Evolutionary conservation across 176 grass and related monocot genomes (phyloP).

Genomic region (Rhynchospora tenuis): DNA sequence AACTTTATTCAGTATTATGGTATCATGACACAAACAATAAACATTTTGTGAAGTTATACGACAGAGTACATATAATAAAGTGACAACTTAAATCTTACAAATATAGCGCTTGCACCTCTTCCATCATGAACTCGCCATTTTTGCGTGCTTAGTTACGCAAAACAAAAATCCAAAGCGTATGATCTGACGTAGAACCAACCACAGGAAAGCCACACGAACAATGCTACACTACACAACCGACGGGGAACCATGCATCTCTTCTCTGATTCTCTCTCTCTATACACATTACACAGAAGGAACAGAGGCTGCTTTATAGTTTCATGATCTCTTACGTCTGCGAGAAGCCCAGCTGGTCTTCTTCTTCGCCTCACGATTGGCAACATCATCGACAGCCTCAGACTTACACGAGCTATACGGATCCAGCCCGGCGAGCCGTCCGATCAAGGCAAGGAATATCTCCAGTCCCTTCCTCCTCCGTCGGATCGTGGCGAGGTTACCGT

Average conservation of each 20-base stretch:
- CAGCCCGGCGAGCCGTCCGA: background rate
- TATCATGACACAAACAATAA: background rate
- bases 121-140: too few species aligned
- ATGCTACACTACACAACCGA: constrained; percentile 18
- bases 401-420: constrained; percentile 16
- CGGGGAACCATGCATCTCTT: background rate
- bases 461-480: constrained; percentile 13
- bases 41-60: background rate
- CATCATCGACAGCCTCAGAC: background rate
- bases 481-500: constrained; percentile 16
- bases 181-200: background rate
- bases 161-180: background rate
- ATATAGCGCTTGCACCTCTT: background rate
- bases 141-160: background rate
- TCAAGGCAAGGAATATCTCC: constrained; percentile 14
- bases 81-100: background rate
- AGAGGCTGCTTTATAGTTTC: background rate
- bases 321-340: background rate
- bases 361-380: background rate
- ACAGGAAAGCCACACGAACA: background rate
- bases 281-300: constrained; percentile 2
- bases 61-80: background rate
- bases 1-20: background rate
- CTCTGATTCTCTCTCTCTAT: background rate
- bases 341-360: background rate